Evolutionary conservation across 2,329 filamentous ascomycete genomes (phyloP).

Genomic region (Stemphylium lycopersici): DNA sequence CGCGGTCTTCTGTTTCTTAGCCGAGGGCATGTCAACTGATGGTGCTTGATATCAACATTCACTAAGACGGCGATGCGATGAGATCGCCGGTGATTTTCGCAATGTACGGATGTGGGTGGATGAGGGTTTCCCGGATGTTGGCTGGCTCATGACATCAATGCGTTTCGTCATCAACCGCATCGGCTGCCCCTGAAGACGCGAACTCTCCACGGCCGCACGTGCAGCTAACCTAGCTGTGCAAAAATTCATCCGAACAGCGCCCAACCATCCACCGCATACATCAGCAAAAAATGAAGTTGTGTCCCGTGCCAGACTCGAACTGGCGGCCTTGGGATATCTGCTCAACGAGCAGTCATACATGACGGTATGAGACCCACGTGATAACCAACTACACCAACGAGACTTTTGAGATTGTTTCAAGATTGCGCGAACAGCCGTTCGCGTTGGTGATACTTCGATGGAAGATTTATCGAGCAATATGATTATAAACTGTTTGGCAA

Average conservation of each 20-base stretch:
- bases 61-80: background rate
- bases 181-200: conserved; percentile 7
- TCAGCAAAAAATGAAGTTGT: conserved; percentile 1
- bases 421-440: conserved; percentile 2
- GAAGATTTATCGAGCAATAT: background rate
- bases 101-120: background rate
- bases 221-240: background rate
- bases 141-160: conserved; percentile 13
- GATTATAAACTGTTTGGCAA: background rate
- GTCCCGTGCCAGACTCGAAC: conserved; percentile 38
- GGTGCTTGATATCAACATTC: background rate
- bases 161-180: conserved; percentile 10
- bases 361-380: conserved; percentile 39
- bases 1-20: conserved; percentile 18
- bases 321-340: conserved; percentile 38
- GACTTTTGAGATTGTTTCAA: conserved; percentile 9
- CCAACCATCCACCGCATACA: too few relatives aligned
- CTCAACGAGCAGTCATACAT: conserved; percentile 31
- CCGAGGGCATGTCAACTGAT: conserved; percentile 12
- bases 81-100: background rate
- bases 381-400: conserved; percentile 42
- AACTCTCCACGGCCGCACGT: conserved; percentile 15
- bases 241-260: too few relatives aligned
- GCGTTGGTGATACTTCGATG: conserved; percentile 12
- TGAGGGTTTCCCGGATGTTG: background rate